Evolutionary conservation across 2,329 filamentous ascomycete genomes (phyloP).

Genomic region (Trichoderma atrobrunneum): DNA sequence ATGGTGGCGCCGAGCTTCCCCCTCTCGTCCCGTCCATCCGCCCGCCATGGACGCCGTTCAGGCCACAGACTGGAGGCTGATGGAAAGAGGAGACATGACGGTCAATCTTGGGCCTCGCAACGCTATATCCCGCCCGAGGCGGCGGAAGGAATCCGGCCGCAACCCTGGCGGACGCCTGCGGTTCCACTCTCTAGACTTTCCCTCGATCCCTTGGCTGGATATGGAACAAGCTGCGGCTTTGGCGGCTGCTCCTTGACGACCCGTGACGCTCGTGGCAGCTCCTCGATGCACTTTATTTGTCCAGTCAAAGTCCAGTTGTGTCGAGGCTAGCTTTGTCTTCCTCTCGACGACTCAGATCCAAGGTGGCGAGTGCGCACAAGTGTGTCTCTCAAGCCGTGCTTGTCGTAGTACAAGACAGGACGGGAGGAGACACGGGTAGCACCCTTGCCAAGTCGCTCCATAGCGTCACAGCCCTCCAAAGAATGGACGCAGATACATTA

Average conservation of each 20-base stretch:
- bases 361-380: background rate
- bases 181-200: background rate
- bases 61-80: background rate
- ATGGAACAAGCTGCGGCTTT: background rate
- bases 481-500: background rate
- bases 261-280: background rate
- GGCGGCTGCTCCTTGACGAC: background rate
- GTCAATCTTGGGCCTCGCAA: background rate
- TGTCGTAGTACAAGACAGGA: background rate
- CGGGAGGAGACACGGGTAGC: background rate
- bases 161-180: background rate
- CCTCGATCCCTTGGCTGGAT: background rate
- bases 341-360: background rate
- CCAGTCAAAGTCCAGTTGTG: background rate
- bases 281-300: background rate
- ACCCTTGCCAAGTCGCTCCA: background rate
- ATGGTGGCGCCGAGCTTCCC: conserved; percentile 13
- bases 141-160: conserved; percentile 2
- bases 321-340: background rate
- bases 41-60: background rate
- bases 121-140: background rate
- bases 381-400: background rate
- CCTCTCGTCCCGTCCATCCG: background rate
- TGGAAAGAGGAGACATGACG: background rate
- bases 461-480: background rate